Evolutionary conservation across 768 basidiomycete species (phyloP).

Genomic region (Leccinum incarnatum): DNA sequence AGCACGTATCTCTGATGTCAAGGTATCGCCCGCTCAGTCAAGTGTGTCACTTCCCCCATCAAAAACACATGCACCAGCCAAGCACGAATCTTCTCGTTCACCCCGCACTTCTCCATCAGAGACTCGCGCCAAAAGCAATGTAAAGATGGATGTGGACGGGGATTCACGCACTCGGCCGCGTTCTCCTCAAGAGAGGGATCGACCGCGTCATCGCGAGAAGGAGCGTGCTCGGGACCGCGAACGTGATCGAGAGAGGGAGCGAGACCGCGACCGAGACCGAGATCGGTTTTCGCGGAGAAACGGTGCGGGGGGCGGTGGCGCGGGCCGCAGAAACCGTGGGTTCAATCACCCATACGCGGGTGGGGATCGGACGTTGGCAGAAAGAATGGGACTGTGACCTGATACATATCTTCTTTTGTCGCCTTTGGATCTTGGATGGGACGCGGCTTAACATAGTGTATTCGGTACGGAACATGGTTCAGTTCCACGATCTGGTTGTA

Average conservation of each 20-base stretch:
- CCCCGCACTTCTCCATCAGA: constrained; percentile 30
- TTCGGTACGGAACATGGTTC: constrained; percentile 32
- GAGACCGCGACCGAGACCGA: constrained; percentile 38
- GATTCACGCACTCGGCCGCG: constrained; percentile 44
- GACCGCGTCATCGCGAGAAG: constrained; percentile 37
- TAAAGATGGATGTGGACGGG: constrained; percentile 59
- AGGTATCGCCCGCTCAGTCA: constrained; percentile 34
- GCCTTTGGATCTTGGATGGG: constrained; percentile 22
- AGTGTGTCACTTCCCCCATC: constrained; percentile 29
- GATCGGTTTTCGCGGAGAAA: constrained; percentile 42
- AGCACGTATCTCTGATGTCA: constrained; percentile 62
- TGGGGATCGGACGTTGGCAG: constrained; percentile 79
- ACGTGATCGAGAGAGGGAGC: constrained; percentile 34
- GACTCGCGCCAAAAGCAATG: constrained; percentile 24
- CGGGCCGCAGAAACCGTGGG: constrained; percentile 52
- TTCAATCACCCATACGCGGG: constrained; percentile 35
- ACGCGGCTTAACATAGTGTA: constrained; percentile 33
- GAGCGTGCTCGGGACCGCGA: constrained; percentile 37
- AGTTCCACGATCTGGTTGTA: constrained; percentile 18
- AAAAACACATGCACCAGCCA: constrained; percentile 19
- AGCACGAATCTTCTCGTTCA: constrained; percentile 30
- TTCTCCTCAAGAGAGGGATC: constrained; percentile 42
- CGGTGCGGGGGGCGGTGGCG: constrained; percentile 50
- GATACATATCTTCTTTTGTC: constrained; percentile 13
- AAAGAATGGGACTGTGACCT: constrained; percentile 77